Evolutionary conservation across 2,329 filamentous ascomycete species (phyloP).

Genomic region (Exserohilum turcica): DNA sequence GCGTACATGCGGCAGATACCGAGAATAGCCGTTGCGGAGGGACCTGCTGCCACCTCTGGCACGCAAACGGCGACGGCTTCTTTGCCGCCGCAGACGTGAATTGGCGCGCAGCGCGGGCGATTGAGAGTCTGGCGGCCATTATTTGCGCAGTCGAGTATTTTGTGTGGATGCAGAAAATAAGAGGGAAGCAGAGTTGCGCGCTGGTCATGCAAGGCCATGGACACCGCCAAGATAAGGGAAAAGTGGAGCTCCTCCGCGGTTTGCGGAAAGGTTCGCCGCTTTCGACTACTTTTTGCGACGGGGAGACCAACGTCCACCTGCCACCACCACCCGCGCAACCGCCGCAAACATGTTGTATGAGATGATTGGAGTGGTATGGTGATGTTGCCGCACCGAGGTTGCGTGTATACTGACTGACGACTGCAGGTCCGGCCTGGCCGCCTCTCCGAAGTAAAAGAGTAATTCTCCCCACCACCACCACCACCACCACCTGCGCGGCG

Average conservation of each 20-base stretch:
- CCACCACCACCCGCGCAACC: constrained; percentile 6
- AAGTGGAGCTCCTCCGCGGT: constrained; percentile 15
- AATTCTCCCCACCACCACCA: constrained; percentile 34
- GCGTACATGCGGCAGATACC: constrained; percentile 44
- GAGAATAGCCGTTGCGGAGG: constrained; percentile 46
- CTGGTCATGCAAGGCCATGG: constrained; percentile 9
- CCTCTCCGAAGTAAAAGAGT: constrained; percentile 94
- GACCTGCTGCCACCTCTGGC: constrained; percentile 33
- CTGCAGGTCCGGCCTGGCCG: constrained; percentile 86
- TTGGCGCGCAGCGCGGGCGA: constrained; percentile 44
- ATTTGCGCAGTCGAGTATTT: constrained; percentile 5
- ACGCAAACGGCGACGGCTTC: constrained; percentile 31
- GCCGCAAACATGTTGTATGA: constrained; percentile 82
- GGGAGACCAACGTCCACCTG: constrained; percentile 5
- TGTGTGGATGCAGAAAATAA: background rate
- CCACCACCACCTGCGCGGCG: background rate
- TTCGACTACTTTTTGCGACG: constrained; percentile 31
- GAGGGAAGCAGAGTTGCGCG: background rate
- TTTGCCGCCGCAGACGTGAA: constrained; percentile 36
- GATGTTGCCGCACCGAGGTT: background rate
- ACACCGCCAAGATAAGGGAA: constrained; percentile 11
- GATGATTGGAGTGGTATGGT: constrained; percentile 86
- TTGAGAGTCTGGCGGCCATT: constrained; percentile 45
- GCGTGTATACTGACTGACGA: background rate
- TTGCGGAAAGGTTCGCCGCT: constrained; percentile 27